Conservation (phyloP, 306 rosid genomes). For the Hippophae tibetana region DNA sequence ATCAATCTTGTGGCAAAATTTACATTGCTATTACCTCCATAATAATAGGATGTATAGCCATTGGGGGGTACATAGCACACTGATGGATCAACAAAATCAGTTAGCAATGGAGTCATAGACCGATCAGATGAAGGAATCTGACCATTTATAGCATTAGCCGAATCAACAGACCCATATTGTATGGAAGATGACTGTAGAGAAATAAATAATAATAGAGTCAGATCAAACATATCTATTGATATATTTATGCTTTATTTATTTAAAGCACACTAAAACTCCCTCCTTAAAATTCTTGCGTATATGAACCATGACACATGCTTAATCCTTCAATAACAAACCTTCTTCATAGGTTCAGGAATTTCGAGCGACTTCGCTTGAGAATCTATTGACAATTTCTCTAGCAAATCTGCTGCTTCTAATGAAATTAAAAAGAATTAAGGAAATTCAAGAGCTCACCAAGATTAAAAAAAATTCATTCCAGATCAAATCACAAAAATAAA, state of each 20-base stretch:
- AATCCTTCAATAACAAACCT: conserved; percentile 25
- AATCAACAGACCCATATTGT: conserved; percentile 69
- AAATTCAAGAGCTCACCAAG: conserved; percentile 11
- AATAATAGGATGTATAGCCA: conserved; percentile 65
- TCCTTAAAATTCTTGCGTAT: background rate
- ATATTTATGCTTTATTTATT: too few relatives aligned
- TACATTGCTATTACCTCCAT: conserved; percentile 42
- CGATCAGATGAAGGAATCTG: conserved; percentile 71
- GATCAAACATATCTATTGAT: too few relatives aligned
- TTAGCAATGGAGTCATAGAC: conserved; percentile 63
- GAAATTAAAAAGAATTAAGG: conserved; percentile 37
- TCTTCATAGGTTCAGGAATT: conserved; percentile 71
- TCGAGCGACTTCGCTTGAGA: conserved; percentile 76
- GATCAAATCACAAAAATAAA: background rate
- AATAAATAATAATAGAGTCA: too few relatives aligned
- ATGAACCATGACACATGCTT: background rate
- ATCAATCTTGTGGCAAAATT: background rate
- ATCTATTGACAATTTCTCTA: conserved; percentile 75
- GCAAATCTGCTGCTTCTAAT: conserved; percentile 79
- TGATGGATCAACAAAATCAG: conserved; percentile 61
- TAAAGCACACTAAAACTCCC: background rate
- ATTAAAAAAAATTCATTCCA: background rate
- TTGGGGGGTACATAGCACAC: conserved; percentile 75
- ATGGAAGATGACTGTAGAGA: conserved; percentile 46
- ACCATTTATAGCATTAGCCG: conserved; percentile 53